Percentiles rank a stretch among this genome's conserved stretches.
Conservation (phyloP, 2,329 filamentous ascomycete species). For the Setomelanomma holmii region DNA sequence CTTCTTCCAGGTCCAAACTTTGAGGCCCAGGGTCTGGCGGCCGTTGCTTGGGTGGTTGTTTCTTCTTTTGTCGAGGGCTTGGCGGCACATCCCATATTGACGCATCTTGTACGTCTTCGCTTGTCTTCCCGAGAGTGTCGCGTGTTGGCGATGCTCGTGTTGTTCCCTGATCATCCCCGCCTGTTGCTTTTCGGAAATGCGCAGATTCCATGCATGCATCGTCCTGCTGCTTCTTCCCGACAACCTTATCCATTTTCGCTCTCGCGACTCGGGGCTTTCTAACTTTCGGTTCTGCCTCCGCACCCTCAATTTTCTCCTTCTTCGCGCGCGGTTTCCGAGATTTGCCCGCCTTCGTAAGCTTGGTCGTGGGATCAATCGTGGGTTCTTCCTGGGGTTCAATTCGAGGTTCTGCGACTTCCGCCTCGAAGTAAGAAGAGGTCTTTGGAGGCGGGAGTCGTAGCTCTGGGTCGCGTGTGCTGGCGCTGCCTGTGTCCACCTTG, state of each 20-base stretch:
- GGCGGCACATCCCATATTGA: constrained; percentile 36
- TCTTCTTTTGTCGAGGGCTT: constrained; percentile 25
- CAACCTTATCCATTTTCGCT: constrained; percentile 19
- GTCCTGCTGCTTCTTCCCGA: constrained; percentile 19
- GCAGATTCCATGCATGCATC: constrained; percentile 26
- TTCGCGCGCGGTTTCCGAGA: constrained; percentile 41
- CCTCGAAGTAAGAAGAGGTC: constrained; percentile 30
- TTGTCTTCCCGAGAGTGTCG: background rate
- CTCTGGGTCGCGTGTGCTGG: constrained; percentile 16
- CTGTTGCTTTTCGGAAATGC: constrained; percentile 21
- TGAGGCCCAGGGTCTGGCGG: constrained; percentile 12
- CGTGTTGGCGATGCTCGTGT: background rate
- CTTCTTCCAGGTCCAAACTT: constrained; percentile 37
- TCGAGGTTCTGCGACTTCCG: constrained; percentile 6
- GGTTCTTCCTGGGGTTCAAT: background rate
- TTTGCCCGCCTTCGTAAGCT: constrained; percentile 32
- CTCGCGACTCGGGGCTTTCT: constrained; percentile 36
- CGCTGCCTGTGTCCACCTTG: constrained; percentile 25
- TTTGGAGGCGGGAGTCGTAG: constrained; percentile 21
- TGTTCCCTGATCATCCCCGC: background rate
- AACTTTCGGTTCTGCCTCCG: constrained; percentile 26
- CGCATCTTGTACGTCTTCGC: background rate
- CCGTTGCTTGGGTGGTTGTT: constrained; percentile 16
- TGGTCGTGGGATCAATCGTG: constrained; percentile 11
- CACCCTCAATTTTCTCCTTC: constrained; percentile 26